These are phyloP conservation scores for Candida dubliniensis DNA, from an alignment of 1,139 yeast genomes.

Conservation along the genomic window DNA sequence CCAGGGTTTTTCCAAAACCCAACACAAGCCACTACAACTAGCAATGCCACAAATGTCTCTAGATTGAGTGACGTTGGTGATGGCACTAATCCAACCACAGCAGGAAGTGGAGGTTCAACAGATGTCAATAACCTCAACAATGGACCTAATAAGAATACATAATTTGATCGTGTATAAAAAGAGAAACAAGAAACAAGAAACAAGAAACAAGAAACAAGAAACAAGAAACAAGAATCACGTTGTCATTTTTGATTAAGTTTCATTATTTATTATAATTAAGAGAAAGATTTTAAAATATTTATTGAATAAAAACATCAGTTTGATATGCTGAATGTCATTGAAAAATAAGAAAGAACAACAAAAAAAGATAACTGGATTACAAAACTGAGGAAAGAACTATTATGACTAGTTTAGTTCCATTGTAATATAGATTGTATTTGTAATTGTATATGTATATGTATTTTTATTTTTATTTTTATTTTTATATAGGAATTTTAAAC, in stretches of 20 bases:
- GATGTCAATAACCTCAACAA: not conserved
- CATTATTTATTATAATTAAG: too few species aligned
- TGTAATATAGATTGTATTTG: too few species aligned
- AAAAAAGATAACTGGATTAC: not conserved
- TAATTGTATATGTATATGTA: too few species aligned
- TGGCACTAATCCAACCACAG: slow-evolving; percentile 12
- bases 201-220: not conserved
- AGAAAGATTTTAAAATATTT: too few species aligned
- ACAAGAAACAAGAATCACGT: too few species aligned
- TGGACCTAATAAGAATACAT: not conserved
- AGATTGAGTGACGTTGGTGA: slow-evolving; percentile 6
- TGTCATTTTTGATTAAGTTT: too few species aligned
- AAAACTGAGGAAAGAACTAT: not conserved
- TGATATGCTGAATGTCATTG: too few species aligned
- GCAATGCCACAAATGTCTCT: not conserved
- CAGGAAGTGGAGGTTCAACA: slow-evolving; percentile 7
- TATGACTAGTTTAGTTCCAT: not conserved
- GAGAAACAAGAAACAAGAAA: not conserved
- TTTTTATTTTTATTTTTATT: too few species aligned
- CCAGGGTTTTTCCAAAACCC: not conserved
- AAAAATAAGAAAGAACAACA: not conserved
- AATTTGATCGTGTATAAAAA: too few species aligned
- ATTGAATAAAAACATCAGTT: too few species aligned
- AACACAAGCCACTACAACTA: slow-evolving; percentile 2
- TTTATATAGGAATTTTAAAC: too few species aligned